Evolutionary conservation across 768 basidiomycete genomes (phyloP).

Genomic region (Pleurotus ostreatus): DNA sequence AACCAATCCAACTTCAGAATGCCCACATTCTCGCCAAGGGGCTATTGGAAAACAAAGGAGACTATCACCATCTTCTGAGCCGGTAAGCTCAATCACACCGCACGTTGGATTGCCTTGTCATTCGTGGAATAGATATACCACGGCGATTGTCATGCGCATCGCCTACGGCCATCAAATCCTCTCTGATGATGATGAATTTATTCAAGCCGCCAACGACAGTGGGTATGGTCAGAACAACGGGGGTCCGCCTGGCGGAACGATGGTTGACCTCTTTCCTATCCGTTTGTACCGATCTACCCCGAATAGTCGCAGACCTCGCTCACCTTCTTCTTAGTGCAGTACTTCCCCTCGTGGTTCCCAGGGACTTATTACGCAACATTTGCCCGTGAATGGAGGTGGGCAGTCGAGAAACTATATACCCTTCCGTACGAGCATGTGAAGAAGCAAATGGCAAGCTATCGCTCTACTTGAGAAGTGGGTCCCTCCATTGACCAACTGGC

Average conservation of each 20-base stretch:
- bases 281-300: constrained; percentile 21
- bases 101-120: constrained; percentile 22
- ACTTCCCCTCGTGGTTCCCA: constrained; percentile 7
- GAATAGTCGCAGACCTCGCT: not conserved
- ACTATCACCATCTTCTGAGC: constrained; percentile 20
- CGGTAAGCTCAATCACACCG: constrained; percentile 37
- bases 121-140: constrained; percentile 32
- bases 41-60: constrained; percentile 26
- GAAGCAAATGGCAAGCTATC: not conserved
- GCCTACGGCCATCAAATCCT: constrained; percentile 42
- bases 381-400: not conserved
- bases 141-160: constrained; percentile 43
- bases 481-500: not conserved
- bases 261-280: constrained; percentile 49
- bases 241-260: constrained; percentile 41
- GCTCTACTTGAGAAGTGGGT: constrained; percentile 2
- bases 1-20: constrained; percentile 39
- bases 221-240: constrained; percentile 40
- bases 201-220: constrained; percentile 38
- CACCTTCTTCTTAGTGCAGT: not conserved
- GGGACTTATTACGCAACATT: not conserved
- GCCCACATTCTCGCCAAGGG: constrained; percentile 34
- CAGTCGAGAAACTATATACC: not conserved
- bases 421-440: not conserved
- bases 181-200: constrained; percentile 39